Evolutionary conservation across 805 yeast genomes (phyloP).

Genomic region (Candida jianshihensis): DNA sequence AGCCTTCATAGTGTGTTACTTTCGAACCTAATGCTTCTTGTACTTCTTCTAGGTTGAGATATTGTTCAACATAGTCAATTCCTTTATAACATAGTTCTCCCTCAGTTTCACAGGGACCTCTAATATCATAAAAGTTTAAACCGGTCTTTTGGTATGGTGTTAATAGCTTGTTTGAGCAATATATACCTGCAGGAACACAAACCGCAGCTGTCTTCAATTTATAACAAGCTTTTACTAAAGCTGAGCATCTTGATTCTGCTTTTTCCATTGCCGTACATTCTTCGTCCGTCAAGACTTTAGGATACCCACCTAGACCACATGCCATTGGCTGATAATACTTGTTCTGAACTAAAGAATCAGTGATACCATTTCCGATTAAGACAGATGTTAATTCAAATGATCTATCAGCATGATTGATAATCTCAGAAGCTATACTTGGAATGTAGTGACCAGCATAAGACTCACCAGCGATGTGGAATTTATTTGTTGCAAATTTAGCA

Average conservation of each 20-base stretch:
- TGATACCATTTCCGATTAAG: conserved; percentile 88
- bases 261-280: conserved; percentile 60
- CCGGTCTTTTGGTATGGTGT: conserved; percentile 73
- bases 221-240: conserved; percentile 61
- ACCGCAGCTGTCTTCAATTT: conserved; percentile 53
- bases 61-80: conserved; percentile 61
- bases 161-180: conserved; percentile 67
- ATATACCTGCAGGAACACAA: conserved; percentile 78
- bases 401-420: conserved; percentile 37
- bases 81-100: conserved; percentile 69
- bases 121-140: conserved; percentile 79
- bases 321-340: conserved; percentile 88
- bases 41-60: conserved; percentile 66
- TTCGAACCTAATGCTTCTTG: conserved; percentile 79
- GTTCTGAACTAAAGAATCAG: conserved; percentile 77
- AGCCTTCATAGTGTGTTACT: conserved; percentile 60
- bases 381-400: conserved; percentile 68
- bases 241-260: conserved; percentile 57
- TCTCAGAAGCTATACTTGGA: conserved; percentile 59
- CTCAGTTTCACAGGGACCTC: conserved; percentile 68
- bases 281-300: conserved; percentile 61
- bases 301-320: conserved; percentile 83
- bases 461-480: conserved; percentile 79
- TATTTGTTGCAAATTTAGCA: conserved; percentile 55
- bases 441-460: conserved; percentile 82